A percentile compares a stretch with the other conserved stretches of the same genome.
These are phyloP conservation scores for Carex myosuroides DNA, from an alignment of 176 grass and related monocot species.

Conservation along the genomic window DNA sequence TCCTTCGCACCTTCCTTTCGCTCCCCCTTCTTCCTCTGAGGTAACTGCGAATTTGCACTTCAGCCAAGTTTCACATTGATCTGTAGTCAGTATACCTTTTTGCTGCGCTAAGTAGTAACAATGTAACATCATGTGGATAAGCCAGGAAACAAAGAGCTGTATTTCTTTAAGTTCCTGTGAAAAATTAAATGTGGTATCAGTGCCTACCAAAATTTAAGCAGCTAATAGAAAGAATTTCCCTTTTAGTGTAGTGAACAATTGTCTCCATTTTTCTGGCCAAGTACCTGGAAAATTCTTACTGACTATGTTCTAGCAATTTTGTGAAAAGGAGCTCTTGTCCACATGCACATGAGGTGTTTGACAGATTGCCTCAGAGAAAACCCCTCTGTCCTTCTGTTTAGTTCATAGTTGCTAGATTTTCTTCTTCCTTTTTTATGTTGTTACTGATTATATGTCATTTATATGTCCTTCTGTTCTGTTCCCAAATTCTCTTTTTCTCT, in stretches of 20 bases:
- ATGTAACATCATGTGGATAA: not conserved
- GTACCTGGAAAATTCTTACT: not conserved
- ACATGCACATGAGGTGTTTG: slow-evolving; percentile 1
- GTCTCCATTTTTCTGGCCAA: not conserved
- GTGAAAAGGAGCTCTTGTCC: too few relatives aligned
- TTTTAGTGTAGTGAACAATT: not conserved
- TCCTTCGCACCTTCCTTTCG: slow-evolving; percentile 69
- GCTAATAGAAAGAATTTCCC: not conserved
- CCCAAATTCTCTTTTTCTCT: not conserved
- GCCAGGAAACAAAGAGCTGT: not conserved
- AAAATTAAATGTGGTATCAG: not conserved
- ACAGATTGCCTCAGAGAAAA: not conserved
- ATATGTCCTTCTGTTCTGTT: too few relatives aligned
- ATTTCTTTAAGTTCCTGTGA: not conserved
- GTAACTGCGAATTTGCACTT: slow-evolving; percentile 17
- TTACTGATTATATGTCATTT: not conserved
- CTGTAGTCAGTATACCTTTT: not conserved
- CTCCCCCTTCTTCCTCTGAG: slow-evolving; percentile 44
- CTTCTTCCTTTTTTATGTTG: not conserved
- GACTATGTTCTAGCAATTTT: not conserved
- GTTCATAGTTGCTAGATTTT: not conserved
- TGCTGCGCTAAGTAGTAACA: not conserved
- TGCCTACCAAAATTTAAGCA: not conserved
- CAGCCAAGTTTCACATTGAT: not conserved
- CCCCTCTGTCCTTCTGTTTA: not conserved